These are phyloP conservation scores for Nakazawaea wyomingensis DNA, from an alignment of 805 yeast genomes.

Conservation along the genomic window DNA sequence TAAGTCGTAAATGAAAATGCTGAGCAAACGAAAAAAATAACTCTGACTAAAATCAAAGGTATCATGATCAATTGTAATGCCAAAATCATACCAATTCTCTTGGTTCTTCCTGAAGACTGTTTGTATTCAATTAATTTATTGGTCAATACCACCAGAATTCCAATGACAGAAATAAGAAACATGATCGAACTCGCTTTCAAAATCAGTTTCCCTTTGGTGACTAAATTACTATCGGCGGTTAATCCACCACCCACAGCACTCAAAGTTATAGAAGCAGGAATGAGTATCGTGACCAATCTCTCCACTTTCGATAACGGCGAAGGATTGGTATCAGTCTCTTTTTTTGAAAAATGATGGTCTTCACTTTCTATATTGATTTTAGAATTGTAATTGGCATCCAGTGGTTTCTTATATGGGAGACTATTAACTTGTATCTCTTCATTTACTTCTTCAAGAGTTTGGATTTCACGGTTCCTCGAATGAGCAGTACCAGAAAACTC, in stretches of 20 bases:
- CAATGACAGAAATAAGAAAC: background rate
- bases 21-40: background rate
- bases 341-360: background rate
- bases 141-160: background rate
- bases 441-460: background rate
- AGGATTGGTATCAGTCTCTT: background rate
- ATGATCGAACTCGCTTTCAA: conserved; percentile 6
- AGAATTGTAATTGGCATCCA: background rate
- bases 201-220: background rate
- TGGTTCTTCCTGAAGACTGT: background rate
- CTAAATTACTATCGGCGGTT: background rate
- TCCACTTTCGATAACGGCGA: background rate
- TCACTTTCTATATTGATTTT: no score
- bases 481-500: background rate
- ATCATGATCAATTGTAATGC: background rate
- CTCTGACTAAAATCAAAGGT: background rate
- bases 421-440: background rate
- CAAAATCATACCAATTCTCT: background rate
- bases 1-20: conserved; percentile 1
- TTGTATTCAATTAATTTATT: background rate
- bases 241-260: conserved; percentile 1
- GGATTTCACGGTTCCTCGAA: background rate
- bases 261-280: background rate
- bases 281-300: background rate
- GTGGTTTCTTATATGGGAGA: background rate